Evolutionary conservation across 2,329 filamentous ascomycete species (phyloP).

Genomic region (Gremmenia infestans): DNA sequence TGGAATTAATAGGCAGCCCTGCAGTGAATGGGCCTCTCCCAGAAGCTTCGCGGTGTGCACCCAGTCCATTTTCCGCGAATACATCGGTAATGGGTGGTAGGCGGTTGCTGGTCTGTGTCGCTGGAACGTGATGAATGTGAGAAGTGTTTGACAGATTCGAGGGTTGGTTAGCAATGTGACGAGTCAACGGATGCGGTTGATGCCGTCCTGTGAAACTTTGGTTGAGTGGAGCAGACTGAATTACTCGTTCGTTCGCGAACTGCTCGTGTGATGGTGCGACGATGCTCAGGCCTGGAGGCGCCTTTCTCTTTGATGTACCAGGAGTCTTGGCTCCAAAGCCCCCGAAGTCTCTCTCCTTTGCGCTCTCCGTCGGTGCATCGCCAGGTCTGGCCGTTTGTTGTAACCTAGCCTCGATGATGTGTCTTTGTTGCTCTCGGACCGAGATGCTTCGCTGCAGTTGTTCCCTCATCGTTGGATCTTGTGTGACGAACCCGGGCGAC

Average conservation of each 20-base stretch:
- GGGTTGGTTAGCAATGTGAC: slow-evolving; percentile 75
- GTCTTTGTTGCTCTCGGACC: slow-evolving; percentile 87
- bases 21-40: slow-evolving; percentile 12
- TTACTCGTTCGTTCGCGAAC: slow-evolving; percentile 89
- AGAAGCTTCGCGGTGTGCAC: slow-evolving; percentile 49
- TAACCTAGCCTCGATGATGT: slow-evolving; percentile 86
- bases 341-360: slow-evolving; percentile 48
- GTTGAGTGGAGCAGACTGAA: slow-evolving; percentile 91
- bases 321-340: slow-evolving; percentile 58
- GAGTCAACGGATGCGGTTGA: slow-evolving; percentile 68
- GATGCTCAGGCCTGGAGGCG: slow-evolving; percentile 86
- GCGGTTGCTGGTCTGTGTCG: slow-evolving; percentile 83
- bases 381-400: slow-evolving; percentile 83
- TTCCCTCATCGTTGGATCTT: slow-evolving; percentile 94
- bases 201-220: slow-evolving; percentile 93
- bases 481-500: slow-evolving; percentile 91
- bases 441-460: slow-evolving; percentile 91
- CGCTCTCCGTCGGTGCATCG: slow-evolving; percentile 54
- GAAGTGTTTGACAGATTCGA: slow-evolving; percentile 79
- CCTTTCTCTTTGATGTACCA: slow-evolving; percentile 69
- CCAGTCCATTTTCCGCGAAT: slow-evolving; percentile 72
- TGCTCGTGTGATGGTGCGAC: slow-evolving; percentile 89
- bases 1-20: slow-evolving; percentile 19
- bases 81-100: slow-evolving; percentile 93
- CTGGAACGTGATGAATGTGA: slow-evolving; percentile 86